Conservation (phyloP, 129 eudicot species). For the Calendula officinalis region DNA sequence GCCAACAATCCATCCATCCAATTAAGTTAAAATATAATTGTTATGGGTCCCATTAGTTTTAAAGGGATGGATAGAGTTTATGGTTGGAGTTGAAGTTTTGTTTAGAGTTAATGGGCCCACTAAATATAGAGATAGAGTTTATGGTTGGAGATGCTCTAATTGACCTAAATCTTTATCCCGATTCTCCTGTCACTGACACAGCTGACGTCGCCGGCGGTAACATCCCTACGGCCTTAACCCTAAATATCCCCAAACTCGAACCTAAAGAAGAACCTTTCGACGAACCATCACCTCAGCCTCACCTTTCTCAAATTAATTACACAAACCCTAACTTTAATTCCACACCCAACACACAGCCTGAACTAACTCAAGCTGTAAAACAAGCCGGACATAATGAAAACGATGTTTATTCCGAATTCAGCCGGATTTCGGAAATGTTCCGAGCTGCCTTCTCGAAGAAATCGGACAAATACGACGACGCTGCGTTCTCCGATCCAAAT, state of each 20-base stretch:
- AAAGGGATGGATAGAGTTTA: no score
- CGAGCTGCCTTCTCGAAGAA: conserved; percentile 38
- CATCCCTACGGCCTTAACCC: conserved; percentile 15
- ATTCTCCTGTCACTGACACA: conserved; percentile 21
- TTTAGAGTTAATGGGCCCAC: no score
- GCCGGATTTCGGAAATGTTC: conserved; percentile 50
- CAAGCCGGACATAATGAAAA: background rate
- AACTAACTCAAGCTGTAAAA: background rate
- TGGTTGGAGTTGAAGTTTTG: no score
- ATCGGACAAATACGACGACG: background rate
- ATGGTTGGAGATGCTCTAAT: conserved; percentile 44
- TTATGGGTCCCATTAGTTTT: no score
- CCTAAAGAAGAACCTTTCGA: conserved; percentile 63
- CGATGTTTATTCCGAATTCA: conserved; percentile 39
- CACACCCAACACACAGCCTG: conserved; percentile 15
- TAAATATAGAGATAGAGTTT: no score
- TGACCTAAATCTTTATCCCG: conserved; percentile 48
- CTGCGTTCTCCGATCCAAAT: conserved; percentile 24
- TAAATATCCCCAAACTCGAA: conserved; percentile 49
- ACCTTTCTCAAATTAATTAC: background rate
- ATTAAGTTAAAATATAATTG: no score
- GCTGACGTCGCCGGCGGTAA: conserved; percentile 17
- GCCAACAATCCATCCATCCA: no score
- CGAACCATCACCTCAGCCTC: conserved; percentile 15
- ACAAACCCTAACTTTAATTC: conserved; percentile 31